Evolutionary conservation across 805 yeast species (phyloP), one percentile per base, ranked within the genome.

Genomic region (Brettanomyces custersianus): DNA sequence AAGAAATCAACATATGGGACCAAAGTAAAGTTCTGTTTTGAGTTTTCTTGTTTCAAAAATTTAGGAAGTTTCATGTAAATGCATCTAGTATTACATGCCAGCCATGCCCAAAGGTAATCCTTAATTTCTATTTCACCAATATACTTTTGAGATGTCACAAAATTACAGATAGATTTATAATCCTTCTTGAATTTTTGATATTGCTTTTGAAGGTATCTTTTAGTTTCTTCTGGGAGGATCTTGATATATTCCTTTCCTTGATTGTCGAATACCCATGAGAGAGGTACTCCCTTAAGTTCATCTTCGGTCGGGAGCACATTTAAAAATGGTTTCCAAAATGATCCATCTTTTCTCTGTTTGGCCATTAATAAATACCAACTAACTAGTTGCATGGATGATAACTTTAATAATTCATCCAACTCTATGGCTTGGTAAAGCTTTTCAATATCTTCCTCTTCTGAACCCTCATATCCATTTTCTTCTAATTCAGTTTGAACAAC

Each of bases 1-100:
- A 90, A 61, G 53, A 84, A 82, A 60, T 90, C 98, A 18, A 88
- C 87, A 43, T 65, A 79, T 0, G 98, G 98, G 0, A 90, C 96
- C 73, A 90, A 62, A 2, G 97, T 85, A 62, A 90, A 78, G 53
- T 83, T 80, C 45, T 80, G 85, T 19, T 62, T 70, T 25, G 28
- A 25, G 3, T 52, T 20, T 19, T 35, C n/a, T 38, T 69, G 67
- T 24, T 70, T 67, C 32, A 55, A 34, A 5, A 27, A 36, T 5
- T 34, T 37, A 1, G 82, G 77, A 2, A 84, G 57, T 3, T 71
- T 68, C 78, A 80, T 77, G 54, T 86, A 88, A 5, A 90, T 63
- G 54, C 97, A 90, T 59, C 98, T 77, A 2, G 96, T 80, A 53
- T 92, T 90, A 38, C 88, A 83, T 48, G 90, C 78, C 48, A 83